These are phyloP conservation scores for Nitzschia palea DNA, from an alignment of 108 stramenopile genomes.

Conservation along the genomic window DNA sequence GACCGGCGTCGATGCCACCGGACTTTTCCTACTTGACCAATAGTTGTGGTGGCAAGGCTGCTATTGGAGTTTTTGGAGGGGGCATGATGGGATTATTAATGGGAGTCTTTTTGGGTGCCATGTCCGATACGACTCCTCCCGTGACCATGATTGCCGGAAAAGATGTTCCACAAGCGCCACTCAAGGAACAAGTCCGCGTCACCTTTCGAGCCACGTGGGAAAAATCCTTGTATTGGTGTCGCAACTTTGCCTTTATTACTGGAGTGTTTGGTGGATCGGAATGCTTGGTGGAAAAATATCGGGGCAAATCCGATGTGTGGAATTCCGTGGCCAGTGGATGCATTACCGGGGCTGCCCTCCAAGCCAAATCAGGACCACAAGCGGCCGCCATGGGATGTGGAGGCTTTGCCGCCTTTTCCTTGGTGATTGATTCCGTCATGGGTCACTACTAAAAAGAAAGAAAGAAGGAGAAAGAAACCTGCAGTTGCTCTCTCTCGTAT, in stretches of 20 bases:
- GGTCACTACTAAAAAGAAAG: constrained; percentile 49
- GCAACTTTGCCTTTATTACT: constrained; percentile 92
- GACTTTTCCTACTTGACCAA: constrained; percentile 84
- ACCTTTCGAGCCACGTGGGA: constrained; percentile 78
- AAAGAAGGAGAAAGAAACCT: not conserved
- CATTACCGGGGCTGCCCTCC: constrained; percentile 88
- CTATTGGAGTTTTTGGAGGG: constrained; percentile 85
- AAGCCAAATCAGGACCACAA: constrained; percentile 88
- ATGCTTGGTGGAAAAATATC: constrained; percentile 91
- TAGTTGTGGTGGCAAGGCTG: constrained; percentile 83
- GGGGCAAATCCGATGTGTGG: constrained; percentile 94
- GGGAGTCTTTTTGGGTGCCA: constrained; percentile 90
- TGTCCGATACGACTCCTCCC: constrained; percentile 84
- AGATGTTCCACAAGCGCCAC: constrained; percentile 86
- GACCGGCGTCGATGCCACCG: constrained; percentile 69
- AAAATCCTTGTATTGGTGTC: constrained; percentile 88
- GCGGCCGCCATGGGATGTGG: constrained; percentile 92
- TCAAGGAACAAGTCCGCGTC: constrained; percentile 78
- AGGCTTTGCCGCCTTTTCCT: constrained; percentile 93
- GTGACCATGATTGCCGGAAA: constrained; percentile 81
- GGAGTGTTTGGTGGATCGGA: constrained; percentile 89
- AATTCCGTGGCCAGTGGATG: constrained; percentile 90
- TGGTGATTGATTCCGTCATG: constrained; percentile 91
- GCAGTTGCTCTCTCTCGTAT: not conserved
- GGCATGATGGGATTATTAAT: constrained; percentile 85